Evolutionary conservation across 768 basidiomycete genomes (phyloP).

Genomic region (Pisolithus marmoratus): DNA sequence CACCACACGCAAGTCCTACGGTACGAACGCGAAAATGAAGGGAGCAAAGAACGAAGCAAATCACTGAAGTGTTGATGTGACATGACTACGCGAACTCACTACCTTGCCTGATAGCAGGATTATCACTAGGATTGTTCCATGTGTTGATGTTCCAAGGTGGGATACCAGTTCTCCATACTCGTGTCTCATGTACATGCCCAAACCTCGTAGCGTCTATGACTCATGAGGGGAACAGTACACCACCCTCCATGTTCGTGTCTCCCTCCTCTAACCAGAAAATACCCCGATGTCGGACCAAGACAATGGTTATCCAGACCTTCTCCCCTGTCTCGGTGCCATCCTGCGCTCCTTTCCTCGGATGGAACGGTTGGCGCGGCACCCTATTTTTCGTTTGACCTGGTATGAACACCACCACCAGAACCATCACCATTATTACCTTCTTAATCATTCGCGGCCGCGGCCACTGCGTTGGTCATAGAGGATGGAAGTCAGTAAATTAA

Average conservation of each 20-base stretch:
- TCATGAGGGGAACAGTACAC: conserved; percentile 53
- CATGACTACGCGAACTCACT: conserved; percentile 21
- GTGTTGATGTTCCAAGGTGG: conserved; percentile 37
- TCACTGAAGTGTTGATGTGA: conserved; percentile 26
- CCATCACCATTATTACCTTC: no score
- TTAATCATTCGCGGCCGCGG: no score
- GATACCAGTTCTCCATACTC: conserved; percentile 3
- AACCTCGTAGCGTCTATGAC: conserved; percentile 55
- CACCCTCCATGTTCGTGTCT: conserved; percentile 44
- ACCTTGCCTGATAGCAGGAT: conserved; percentile 36
- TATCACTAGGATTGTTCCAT: conserved; percentile 46
- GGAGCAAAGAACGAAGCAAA: no score
- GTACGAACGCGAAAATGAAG: no score
- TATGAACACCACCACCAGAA: conserved; percentile 27
- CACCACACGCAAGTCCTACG: no score
- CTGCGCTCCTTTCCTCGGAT: conserved; percentile 56
- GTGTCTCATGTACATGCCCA: conserved; percentile 30
- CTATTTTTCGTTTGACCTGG: conserved; percentile 43
- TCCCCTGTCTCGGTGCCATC: conserved; percentile 56
- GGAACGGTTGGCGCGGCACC: conserved; percentile 65
- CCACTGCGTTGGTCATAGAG: no score
- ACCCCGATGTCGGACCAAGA: conserved; percentile 45
- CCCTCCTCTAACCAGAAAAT: conserved; percentile 14
- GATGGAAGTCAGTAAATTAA: no score
- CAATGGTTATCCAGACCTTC: conserved; percentile 41